These are phyloP conservation scores for Aspergillus arachidicola DNA, from an alignment of 2,329 filamentous ascomycete species.

Conservation along the genomic window DNA sequence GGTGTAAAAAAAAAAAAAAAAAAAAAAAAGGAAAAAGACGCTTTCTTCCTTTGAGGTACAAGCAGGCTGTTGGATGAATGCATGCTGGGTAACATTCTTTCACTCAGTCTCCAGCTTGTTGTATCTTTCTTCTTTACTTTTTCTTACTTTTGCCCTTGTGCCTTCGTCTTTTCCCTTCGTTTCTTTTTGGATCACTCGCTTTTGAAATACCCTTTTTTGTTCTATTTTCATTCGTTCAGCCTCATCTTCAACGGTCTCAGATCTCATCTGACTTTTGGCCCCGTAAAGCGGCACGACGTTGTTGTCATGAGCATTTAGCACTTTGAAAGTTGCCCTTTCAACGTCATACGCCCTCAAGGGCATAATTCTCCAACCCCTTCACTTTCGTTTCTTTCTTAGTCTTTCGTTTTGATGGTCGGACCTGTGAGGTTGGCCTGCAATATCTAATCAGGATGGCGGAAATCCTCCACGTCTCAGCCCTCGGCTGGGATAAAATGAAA, in stretches of 20 bases:
- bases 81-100: slow-evolving; percentile 7
- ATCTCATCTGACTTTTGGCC: background rate
- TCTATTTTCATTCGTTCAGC: background rate
- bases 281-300: slow-evolving; percentile 2
- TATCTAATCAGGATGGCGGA: slow-evolving; percentile 30
- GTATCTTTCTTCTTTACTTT: slow-evolving; percentile 1
- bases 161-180: background rate
- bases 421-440: slow-evolving; percentile 13
- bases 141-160: background rate
- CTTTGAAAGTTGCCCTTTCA: background rate
- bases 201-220: background rate
- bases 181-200: background rate
- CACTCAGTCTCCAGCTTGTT: background rate
- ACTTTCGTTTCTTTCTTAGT: slow-evolving; percentile 6
- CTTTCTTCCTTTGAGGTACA: slow-evolving; percentile 4
- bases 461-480: slow-evolving; percentile 31
- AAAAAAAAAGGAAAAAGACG: background rate
- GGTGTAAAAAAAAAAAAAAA: background rate
- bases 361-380: slow-evolving; percentile 3
- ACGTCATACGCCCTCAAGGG: slow-evolving; percentile 5
- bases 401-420: slow-evolving; percentile 14
- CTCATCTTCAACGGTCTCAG: background rate
- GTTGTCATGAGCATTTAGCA: slow-evolving; percentile 8
- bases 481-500: slow-evolving; percentile 41
- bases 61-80: background rate